These are phyloP conservation scores for Moricandia arvensis DNA, from an alignment of 345 rosid species.

Conservation along the genomic window DNA sequence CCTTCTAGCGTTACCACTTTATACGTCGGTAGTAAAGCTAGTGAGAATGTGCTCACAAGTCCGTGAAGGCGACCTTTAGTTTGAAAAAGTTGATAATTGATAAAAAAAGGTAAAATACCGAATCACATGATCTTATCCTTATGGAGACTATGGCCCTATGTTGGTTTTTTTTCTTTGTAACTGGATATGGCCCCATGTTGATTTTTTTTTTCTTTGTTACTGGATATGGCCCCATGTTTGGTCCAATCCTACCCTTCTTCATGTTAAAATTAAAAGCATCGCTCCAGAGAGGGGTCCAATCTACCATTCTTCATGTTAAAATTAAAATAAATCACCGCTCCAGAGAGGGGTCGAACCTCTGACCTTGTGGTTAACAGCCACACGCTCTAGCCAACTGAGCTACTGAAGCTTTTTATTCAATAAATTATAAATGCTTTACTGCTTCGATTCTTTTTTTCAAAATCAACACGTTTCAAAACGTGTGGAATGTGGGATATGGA, in stretches of 20 bases:
- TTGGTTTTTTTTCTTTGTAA: too few species aligned
- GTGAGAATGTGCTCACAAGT: not conserved
- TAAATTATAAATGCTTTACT: not conserved
- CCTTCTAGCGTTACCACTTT: too few species aligned
- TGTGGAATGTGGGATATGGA: not conserved
- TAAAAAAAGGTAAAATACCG: not conserved
- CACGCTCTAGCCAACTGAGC: conserved; percentile 97
- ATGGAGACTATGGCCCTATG: too few species aligned
- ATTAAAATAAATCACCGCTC: not conserved
- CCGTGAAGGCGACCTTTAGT: not conserved
- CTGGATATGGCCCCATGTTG: too few species aligned
- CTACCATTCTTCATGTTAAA: too few species aligned
- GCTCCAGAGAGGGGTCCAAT: not conserved
- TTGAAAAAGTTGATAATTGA: not conserved
- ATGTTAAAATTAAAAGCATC: not conserved
- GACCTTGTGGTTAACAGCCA: conserved; percentile 85
- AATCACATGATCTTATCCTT: not conserved
- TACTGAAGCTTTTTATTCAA: conserved; percentile 33
- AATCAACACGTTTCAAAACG: not conserved
- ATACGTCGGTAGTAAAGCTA: not conserved
- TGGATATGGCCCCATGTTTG: not conserved
- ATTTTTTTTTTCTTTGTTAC: too few species aligned
- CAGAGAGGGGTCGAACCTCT: not conserved
- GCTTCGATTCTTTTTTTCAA: not conserved
- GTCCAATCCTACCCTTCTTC: not conserved